These are phyloP conservation scores for Clarireedia homoeocarpa DNA, from an alignment of 2,329 filamentous ascomycete genomes.

Conservation along the genomic window DNA sequence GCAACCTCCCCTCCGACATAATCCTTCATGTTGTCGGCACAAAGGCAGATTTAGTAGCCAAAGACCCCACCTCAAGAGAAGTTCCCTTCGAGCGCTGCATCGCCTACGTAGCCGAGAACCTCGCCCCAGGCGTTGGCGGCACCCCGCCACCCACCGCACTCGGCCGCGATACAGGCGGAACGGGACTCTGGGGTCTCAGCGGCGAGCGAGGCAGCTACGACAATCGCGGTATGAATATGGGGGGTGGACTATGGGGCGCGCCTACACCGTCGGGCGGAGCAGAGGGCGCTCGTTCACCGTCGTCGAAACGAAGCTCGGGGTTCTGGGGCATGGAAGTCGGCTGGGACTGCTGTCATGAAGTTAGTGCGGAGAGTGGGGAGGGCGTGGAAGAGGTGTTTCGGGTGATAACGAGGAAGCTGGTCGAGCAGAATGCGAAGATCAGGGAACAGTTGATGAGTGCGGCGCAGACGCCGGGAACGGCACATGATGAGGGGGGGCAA, in stretches of 20 bases:
- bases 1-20: constrained; percentile 63
- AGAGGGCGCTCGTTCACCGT: constrained; percentile 52
- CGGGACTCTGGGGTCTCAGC: neutral
- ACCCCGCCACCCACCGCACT: constrained; percentile 61
- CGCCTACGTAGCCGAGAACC: constrained; percentile 87
- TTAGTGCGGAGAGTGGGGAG: constrained; percentile 87
- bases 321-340: constrained; percentile 91
- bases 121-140: constrained; percentile 61
- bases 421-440: constrained; percentile 59
- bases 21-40: constrained; percentile 94
- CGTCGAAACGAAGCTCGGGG: constrained; percentile 60
- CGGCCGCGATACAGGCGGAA: constrained; percentile 16
- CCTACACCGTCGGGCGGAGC: constrained; percentile 22
- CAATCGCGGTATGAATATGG: neutral
- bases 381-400: constrained; percentile 95
- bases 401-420: constrained; percentile 76
- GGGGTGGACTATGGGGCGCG: constrained; percentile 9
- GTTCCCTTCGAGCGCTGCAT: constrained; percentile 95
- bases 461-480: constrained; percentile 36
- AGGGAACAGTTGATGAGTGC: constrained; percentile 42
- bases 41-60: constrained; percentile 82
- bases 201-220: constrained; percentile 1
- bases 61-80: constrained; percentile 69
- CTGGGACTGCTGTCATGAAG: constrained; percentile 97
- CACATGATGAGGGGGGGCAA: constrained; percentile 28